Percentiles rank a stretch among this genome's conserved stretches.
Evolutionary conservation across 2,329 filamentous ascomycete genomes (phyloP).

Genomic region (Sarocladium oryzae): DNA sequence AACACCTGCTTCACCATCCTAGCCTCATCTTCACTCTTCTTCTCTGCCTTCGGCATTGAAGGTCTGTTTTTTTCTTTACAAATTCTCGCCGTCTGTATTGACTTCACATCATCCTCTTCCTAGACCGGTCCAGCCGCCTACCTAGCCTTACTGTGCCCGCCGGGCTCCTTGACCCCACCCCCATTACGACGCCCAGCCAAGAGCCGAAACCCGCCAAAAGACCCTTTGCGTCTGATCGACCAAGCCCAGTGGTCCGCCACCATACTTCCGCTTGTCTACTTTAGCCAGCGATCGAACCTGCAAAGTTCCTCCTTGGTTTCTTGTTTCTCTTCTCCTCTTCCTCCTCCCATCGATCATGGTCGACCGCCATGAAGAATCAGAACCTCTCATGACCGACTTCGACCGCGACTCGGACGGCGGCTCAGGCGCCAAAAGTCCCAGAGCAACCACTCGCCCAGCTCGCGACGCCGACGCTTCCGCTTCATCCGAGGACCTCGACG

Average conservation of each 20-base stretch:
- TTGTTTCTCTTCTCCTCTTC: not conserved
- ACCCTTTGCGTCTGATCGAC: not conserved
- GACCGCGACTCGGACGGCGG: conserved; percentile 20
- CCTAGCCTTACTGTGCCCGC: not conserved
- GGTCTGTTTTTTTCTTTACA: too few species aligned
- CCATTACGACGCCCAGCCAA: conserved; percentile 3
- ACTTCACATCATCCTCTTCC: not conserved
- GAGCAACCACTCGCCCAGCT: not conserved
- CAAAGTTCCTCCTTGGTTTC: too few species aligned
- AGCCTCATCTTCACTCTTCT: not conserved
- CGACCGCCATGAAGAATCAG: conserved; percentile 26
- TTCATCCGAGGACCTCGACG: conserved; percentile 14
- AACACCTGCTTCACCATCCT: not conserved
- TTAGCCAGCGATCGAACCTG: too few species aligned
- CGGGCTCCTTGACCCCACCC: not conserved
- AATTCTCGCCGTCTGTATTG: not conserved
- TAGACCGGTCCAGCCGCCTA: not conserved
- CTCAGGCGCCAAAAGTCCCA: conserved; percentile 7
- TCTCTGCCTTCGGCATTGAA: not conserved
- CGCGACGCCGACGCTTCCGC: conserved; percentile 14
- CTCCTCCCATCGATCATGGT: conserved; percentile 21
- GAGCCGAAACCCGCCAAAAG: conserved; percentile 1
- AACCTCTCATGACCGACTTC: conserved; percentile 32
- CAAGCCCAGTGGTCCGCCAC: too few species aligned
- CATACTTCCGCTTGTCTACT: not conserved